A percentile compares a stretch with the other conserved stretches of the same genome.
Evolutionary conservation across 768 basidiomycete genomes (phyloP).

Genomic region (Cyclocybe cylindracea): DNA sequence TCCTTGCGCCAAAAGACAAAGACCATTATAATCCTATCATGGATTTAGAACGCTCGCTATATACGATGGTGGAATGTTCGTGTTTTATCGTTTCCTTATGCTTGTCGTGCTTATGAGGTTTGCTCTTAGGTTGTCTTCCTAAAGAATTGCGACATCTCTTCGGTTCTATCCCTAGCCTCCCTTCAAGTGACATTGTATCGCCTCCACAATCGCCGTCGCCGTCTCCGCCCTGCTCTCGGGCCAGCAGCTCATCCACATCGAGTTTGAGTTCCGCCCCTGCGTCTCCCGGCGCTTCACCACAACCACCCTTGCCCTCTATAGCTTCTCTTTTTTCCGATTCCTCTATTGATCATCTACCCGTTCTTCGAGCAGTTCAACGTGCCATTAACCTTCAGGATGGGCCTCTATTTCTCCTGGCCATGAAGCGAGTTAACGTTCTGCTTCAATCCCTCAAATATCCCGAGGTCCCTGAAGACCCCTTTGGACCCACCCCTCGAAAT

Average conservation of each 20-base stretch:
- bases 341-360: slow-evolving; percentile 25
- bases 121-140: slow-evolving; percentile 60
- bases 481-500: slow-evolving; percentile 46
- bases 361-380: slow-evolving; percentile 63
- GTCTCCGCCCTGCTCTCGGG: slow-evolving; percentile 32
- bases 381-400: slow-evolving; percentile 73
- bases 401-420: slow-evolving; percentile 65
- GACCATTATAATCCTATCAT: slow-evolving; percentile 88
- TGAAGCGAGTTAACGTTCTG: slow-evolving; percentile 61
- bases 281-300: slow-evolving; percentile 30
- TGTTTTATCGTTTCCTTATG: neutral
- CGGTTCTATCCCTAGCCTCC: slow-evolving; percentile 60
- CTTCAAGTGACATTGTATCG: slow-evolving; percentile 41
- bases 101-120: slow-evolving; percentile 2
- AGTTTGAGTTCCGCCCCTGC: slow-evolving; percentile 23
- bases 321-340: slow-evolving; percentile 25
- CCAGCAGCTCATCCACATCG: slow-evolving; percentile 27
- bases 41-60: slow-evolving; percentile 71
- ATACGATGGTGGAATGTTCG: slow-evolving; percentile 73
- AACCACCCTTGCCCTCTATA: slow-evolving; percentile 21
- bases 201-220: slow-evolving; percentile 38
- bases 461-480: slow-evolving; percentile 49
- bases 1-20: slow-evolving; percentile 79
- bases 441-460: slow-evolving; percentile 71
- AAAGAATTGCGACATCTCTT: slow-evolving; percentile 65